Percentiles rank a stretch among this genome's conserved stretches.
Evolutionary conservation across 768 basidiomycete genomes (phyloP).

Genomic region (Boletellus ananiceps): DNA sequence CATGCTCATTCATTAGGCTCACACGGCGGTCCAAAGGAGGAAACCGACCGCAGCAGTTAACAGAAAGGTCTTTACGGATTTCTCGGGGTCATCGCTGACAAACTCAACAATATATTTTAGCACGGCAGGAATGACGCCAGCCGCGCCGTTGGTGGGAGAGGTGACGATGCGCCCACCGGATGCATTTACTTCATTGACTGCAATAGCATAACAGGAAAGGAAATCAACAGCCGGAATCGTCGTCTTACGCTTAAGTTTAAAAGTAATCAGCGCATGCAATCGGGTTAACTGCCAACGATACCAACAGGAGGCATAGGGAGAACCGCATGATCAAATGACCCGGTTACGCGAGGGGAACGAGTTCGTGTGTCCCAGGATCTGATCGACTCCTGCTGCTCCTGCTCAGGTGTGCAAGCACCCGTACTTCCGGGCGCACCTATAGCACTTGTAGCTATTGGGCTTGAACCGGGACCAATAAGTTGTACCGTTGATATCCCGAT

Average conservation of each 20-base stretch:
- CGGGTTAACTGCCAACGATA: constrained; percentile 7
- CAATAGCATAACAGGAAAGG: constrained; percentile 89
- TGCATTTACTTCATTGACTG: constrained; percentile 94
- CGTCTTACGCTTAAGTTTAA: constrained; percentile 57
- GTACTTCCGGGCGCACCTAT: constrained; percentile 23
- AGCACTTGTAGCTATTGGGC: constrained; percentile 12
- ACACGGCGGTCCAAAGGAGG: not conserved
- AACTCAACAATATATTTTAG: constrained; percentile 91
- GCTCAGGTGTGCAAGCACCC: not conserved
- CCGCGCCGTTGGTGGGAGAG: constrained; percentile 89
- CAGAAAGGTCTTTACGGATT: constrained; percentile 83
- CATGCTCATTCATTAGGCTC: constrained; percentile 8
- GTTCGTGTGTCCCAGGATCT: constrained; percentile 1
- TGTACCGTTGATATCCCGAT: constrained; percentile 35
- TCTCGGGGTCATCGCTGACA: constrained; percentile 86
- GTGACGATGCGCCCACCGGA: constrained; percentile 92
- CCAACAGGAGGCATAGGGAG: constrained; percentile 79
- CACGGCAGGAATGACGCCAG: constrained; percentile 89
- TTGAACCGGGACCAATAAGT: constrained; percentile 31
- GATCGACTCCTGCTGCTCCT: constrained; percentile 4
- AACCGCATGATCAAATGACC: constrained; percentile 75
- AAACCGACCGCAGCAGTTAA: constrained; percentile 75
- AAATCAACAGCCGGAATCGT: constrained; percentile 93
- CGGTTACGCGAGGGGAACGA: constrained; percentile 50
- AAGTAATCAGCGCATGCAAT: constrained; percentile 2